phyloP scores from a whole-genome alignment of 2,329 filamentous ascomycete genomes.

The Verticillium isaacii region DNA sequence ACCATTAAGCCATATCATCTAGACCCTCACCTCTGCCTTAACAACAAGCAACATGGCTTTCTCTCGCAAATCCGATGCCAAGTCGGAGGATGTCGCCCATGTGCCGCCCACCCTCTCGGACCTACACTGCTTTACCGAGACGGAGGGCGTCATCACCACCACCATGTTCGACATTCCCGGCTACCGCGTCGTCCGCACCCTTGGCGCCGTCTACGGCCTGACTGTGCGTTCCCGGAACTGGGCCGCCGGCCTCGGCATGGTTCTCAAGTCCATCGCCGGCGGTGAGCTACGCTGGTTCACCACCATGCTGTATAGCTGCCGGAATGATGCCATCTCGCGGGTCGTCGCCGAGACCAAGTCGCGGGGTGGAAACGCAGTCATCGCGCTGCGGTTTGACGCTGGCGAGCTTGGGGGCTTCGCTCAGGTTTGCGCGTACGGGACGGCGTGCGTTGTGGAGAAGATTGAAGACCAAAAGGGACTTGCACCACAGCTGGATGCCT shows the following conservation, averaged over 20 bases:
- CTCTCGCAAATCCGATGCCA: neutral
- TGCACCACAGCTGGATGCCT: conserved; percentile 8
- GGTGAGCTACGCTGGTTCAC: conserved; percentile 58
- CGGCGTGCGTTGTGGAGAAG: conserved; percentile 53
- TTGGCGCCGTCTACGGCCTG: conserved; percentile 54
- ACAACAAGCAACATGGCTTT: neutral
- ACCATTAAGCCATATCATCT: neutral
- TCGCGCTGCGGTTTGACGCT: conserved; percentile 54
- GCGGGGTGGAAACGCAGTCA: conserved; percentile 55
- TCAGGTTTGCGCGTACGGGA: conserved; percentile 57
- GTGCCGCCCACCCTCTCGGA: conserved; percentile 38
- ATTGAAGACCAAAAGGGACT: conserved; percentile 29
- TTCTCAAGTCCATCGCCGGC: conserved; percentile 51
- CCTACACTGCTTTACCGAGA: conserved; percentile 56
- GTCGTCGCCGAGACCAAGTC: conserved; percentile 52
- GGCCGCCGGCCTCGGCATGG: conserved; percentile 50
- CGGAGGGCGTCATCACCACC: conserved; percentile 55
- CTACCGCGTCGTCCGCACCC: conserved; percentile 51
- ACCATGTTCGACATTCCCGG: conserved; percentile 62
- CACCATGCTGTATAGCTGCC: conserved; percentile 51
- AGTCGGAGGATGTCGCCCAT: conserved; percentile 23
- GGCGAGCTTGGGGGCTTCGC: conserved; percentile 50
- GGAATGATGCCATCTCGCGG: conserved; percentile 53
- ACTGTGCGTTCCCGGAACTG: conserved; percentile 55
- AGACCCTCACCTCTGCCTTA: neutral